Evolutionary conservation across 2,329 filamentous ascomycete species (phyloP), one percentile per base, ranked within the genome.

Genomic region (Blastomyces gilchristii): DNA sequence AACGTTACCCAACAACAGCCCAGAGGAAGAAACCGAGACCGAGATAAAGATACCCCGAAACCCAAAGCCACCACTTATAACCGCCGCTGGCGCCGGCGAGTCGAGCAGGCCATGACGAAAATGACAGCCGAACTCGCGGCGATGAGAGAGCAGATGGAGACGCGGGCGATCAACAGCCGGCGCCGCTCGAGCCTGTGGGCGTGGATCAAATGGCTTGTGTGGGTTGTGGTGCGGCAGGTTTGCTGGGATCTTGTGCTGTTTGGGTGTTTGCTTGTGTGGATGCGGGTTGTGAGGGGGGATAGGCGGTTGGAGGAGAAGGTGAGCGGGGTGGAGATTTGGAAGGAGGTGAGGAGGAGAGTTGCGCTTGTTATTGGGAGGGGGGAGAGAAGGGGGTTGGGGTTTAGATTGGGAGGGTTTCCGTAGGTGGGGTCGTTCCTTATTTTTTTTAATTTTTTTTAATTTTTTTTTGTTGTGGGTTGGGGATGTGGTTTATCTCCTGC

Each of bases 111-210:
- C 28, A 81, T 97, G 63, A 90, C 93, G 63, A 90, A 91, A 69
- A 86, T 97, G 77, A 96, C 92, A 5, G 89, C 91, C 18, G 94
- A 99, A 76, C 85, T 99, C 41, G 92, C 94, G 0, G 94, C 94
- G 0, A 77, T 97, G 65, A 84, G 94, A 45, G 94, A 99, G 76
- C 92, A 97, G 72, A 88, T 97, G 68, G 88, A 91, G 62, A 83
- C 85, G 0, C 86, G 90, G 0, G 82, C 89, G 14, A 84, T 93
- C 67, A 88, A 88, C 77, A 83, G 84, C 65, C 82, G 83, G 68
- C 87, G 83, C 68, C 83, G 84, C 49, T 84, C 83, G 65, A 87
- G 83, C 62, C 74, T 89, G 31, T 81, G 85, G 58, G 82, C 86
- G 1, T 95, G 90, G 90, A 58, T 87, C 0, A 80, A 84, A 54